A percentile compares a stretch with the other conserved stretches of the same genome.
phyloP scores from a whole-genome alignment of 345 rosid genomes.

The Syzygium grande region DNA sequence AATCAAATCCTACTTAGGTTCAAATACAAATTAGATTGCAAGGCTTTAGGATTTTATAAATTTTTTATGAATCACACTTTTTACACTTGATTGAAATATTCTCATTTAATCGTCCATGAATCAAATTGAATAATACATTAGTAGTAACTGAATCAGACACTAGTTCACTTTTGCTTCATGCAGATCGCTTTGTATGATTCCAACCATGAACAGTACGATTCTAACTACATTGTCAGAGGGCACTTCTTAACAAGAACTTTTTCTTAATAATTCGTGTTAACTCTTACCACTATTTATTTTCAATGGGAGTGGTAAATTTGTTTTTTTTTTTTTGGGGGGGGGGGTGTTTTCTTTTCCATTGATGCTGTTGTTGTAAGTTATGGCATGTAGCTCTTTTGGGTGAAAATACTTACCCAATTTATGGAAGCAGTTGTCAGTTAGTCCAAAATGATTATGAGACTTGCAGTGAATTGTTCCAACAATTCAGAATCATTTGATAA shows the following conservation, averaged over 20 bases:
- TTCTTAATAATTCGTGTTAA: not conserved
- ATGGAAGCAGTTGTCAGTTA: not conserved
- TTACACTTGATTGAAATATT: not conserved
- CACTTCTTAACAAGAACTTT: not conserved
- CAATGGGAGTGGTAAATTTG: not conserved
- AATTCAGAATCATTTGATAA: not conserved
- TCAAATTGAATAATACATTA: not conserved
- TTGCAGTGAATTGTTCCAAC: not conserved
- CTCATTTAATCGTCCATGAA: not conserved
- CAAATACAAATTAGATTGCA: not conserved
- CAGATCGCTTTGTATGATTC: not conserved
- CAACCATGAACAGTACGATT: not conserved
- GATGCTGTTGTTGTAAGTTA: not conserved
- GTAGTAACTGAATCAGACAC: not conserved
- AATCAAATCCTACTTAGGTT: not conserved
- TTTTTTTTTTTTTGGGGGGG: no score
- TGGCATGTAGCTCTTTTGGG: not conserved
- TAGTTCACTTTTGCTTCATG: not conserved
- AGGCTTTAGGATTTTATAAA: not conserved
- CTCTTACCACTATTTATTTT: not conserved
- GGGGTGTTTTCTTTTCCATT: not conserved
- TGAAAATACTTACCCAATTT: not conserved
- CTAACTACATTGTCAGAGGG: not conserved
- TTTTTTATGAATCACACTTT: not conserved
- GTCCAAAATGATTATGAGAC: not conserved